Evolutionary conservation across 2,329 filamentous ascomycete genomes (phyloP), one percentile per base, ranked within the genome.

Genomic region (Aspergillus tamarii): DNA sequence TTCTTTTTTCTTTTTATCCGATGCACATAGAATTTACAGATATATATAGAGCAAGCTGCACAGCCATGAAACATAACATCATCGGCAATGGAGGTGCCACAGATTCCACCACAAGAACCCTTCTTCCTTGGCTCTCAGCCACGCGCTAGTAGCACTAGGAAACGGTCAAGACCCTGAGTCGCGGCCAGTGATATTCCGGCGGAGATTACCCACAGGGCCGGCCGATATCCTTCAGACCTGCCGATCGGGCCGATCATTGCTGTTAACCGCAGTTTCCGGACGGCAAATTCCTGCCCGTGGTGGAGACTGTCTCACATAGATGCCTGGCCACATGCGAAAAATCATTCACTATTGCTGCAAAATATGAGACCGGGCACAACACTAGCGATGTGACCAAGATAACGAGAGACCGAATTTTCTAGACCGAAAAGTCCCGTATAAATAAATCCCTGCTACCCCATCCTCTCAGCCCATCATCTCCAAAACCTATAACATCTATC

Each of bases 241-340:
- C 28, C 26, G 48, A 52, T 52, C 46, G 46, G 46, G 48, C 48
- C 48, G 48, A 52, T 52, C 48, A 52, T 52, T 52, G 28, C 48
- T 52, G 28, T 52, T 52, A 52, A 52, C 16, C 28, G 48, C 28
- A 52, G 48, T 52, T 16, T 9, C 16, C 19, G 7, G 28, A 52
- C 46, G 46, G 46, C 14, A 52, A 52, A 52, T 52, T 52, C 46
- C 46, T 34, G 48, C 21, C 48, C 48, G 48, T 14, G 4, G 28
- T 52, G 48, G 28, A 10, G n/a, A 30, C 4, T 52, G 48, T 52
- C 48, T 52, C 48, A 52, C 16, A 19, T 52, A 52, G 28, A 52
- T 52, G 28, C 16, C 12, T 32, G 26, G 16, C 16, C 48, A 32
- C 26, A n/a, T 32, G 28, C 48, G 48, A 34, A 16, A 28, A 32